Percentiles rank a stretch among this genome's conserved stretches.
phyloP scores from a whole-genome alignment of 148 eudicot species.

The Amaranthus hypochondriacus region DNA sequence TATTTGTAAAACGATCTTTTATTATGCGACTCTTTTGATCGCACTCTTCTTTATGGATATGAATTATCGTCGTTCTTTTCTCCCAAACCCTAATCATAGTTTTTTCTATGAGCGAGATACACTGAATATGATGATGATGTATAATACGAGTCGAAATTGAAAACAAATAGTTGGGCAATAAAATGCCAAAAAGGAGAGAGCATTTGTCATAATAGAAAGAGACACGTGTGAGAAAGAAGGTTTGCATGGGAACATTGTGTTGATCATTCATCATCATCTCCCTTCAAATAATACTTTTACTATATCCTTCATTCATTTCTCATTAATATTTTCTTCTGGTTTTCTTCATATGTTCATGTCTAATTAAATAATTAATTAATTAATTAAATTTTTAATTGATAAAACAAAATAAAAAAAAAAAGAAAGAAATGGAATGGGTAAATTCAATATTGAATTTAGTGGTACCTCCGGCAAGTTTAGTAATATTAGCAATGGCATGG shows the following conservation, averaged over 20 bases:
- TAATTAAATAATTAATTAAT: not conserved
- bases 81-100: no score
- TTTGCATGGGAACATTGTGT: slow-evolving; percentile 21
- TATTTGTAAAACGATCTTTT: no score
- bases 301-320: not conserved
- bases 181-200: not conserved
- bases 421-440: slow-evolving; percentile 48
- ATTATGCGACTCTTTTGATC: no score
- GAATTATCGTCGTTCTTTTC: no score
- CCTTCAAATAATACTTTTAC: not conserved
- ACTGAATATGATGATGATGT: no score
- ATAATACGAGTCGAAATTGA: not conserved
- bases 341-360: not conserved
- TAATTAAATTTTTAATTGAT: not conserved
- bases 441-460: slow-evolving; percentile 54
- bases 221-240: slow-evolving; percentile 15
- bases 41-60: no score
- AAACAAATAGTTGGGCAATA: no score
- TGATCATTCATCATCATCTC: not conserved
- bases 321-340: not conserved
- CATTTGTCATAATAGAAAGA: slow-evolving; percentile 5
- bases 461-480: slow-evolving; percentile 85
- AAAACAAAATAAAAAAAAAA: slow-evolving; percentile 33
- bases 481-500: slow-evolving; percentile 86
- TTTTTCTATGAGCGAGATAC: no score